Percentiles rank a stretch among this genome's conserved stretches.
phyloP scores from a whole-genome alignment of 2,329 filamentous ascomycete species.

The Sclerotinia trifoliorum region DNA sequence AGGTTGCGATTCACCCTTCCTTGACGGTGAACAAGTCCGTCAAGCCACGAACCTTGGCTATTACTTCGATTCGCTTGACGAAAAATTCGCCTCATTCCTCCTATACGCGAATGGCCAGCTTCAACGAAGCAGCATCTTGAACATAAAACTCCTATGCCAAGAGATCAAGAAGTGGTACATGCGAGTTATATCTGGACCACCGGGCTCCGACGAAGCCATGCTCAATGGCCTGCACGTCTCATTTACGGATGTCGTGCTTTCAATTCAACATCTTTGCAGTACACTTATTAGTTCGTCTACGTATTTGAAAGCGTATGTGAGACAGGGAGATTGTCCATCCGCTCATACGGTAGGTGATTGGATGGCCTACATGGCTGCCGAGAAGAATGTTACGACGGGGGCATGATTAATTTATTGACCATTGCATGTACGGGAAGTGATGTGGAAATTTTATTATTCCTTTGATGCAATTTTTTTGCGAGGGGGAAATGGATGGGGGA shows the following conservation, averaged over 20 bases:
- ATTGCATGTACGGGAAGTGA: no score
- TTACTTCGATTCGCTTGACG: slow-evolving; percentile 28
- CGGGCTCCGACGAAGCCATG: not conserved
- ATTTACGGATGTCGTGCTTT: not conserved
- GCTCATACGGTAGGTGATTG: not conserved
- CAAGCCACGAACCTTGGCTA: slow-evolving; percentile 26
- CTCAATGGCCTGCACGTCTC: not conserved
- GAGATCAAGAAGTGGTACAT: slow-evolving; percentile 4
- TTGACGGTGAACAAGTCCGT: slow-evolving; percentile 22
- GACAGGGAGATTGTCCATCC: not conserved
- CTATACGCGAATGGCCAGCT: not conserved
- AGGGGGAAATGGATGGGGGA: no score
- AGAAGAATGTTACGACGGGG: not conserved
- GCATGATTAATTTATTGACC: no score
- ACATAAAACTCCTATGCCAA: slow-evolving; percentile 1
- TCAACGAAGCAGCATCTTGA: not conserved
- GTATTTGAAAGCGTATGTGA: not conserved
- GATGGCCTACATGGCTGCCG: slow-evolving; percentile 1
- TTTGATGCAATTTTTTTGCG: not conserved
- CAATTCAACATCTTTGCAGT: slow-evolving; percentile 1
- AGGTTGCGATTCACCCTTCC: slow-evolving; percentile 17
- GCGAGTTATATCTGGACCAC: not conserved
- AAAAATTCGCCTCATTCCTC: slow-evolving; percentile 15
- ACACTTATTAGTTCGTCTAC: not conserved
- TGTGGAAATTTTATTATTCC: no score